These are phyloP conservation scores for Ophiostoma novo-ulmi DNA, from an alignment of 2,329 filamentous ascomycete genomes.

Conservation along the genomic window DNA sequence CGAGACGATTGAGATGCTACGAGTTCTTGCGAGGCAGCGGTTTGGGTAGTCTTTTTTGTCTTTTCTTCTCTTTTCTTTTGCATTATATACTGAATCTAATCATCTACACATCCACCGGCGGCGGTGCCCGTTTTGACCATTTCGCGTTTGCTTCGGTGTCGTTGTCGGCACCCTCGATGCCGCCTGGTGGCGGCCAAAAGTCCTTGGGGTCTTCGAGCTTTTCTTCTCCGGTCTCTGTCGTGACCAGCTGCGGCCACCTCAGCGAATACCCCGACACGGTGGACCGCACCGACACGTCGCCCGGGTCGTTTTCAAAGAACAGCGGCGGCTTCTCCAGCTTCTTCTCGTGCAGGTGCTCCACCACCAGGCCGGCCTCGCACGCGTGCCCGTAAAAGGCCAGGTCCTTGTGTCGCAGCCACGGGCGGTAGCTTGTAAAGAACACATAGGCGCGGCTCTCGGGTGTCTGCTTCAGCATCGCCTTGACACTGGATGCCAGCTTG, in stretches of 20 bases:
- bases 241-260: slow-evolving; percentile 51
- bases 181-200: slow-evolving; percentile 25
- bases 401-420: slow-evolving; percentile 82
- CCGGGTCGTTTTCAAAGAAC: slow-evolving; percentile 84
- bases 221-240: not conserved
- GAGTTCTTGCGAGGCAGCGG: slow-evolving; percentile 21
- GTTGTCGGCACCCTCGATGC: slow-evolving; percentile 12
- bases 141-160: not conserved
- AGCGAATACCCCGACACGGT: slow-evolving; percentile 78
- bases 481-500: slow-evolving; percentile 69
- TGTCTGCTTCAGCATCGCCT: slow-evolving; percentile 56
- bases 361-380: slow-evolving; percentile 62
- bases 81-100: not conserved
- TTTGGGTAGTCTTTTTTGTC: slow-evolving; percentile 15
- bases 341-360: slow-evolving; percentile 75
- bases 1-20: slow-evolving; percentile 18
- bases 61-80: no score
- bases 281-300: slow-evolving; percentile 72
- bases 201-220: slow-evolving; percentile 20
- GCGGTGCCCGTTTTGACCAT: slow-evolving; percentile 5
- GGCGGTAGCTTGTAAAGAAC: slow-evolving; percentile 91
- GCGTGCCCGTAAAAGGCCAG: slow-evolving; percentile 80
- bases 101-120: not conserved
- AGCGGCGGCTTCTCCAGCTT: slow-evolving; percentile 73
- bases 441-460: slow-evolving; percentile 64